Percentiles rank a stretch among this genome's conserved stretches.
These are phyloP conservation scores for Calendula officinalis DNA, from an alignment of 129 eudicot genomes.

Conservation along the genomic window DNA sequence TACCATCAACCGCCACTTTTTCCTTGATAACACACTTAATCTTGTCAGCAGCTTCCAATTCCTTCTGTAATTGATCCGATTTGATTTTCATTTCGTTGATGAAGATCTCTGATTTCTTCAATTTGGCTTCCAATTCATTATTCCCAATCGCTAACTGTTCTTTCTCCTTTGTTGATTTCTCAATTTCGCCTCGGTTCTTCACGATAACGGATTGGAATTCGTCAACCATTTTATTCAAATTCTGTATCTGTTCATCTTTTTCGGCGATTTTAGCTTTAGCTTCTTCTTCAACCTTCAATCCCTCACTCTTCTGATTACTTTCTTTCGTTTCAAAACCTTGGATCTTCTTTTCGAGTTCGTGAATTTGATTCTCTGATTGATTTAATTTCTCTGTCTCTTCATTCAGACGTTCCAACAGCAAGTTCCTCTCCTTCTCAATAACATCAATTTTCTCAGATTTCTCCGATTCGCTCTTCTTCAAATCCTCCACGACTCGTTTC, in stretches of 20 bases:
- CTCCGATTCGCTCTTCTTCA: conserved; percentile 34
- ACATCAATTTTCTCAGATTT: conserved; percentile 37
- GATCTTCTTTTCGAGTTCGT: conserved; percentile 36
- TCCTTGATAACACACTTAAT: conserved; percentile 32
- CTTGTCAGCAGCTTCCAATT: conserved; percentile 24
- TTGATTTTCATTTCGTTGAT: conserved; percentile 32
- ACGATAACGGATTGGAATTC: conserved; percentile 37
- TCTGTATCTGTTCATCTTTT: conserved; percentile 38
- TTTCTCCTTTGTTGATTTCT: conserved; percentile 37
- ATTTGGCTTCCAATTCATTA: conserved; percentile 32
- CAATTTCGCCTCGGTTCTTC: conserved; percentile 28
- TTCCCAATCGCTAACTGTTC: conserved; percentile 45
- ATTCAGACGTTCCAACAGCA: conserved; percentile 40
- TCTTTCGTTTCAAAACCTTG: conserved; percentile 39
- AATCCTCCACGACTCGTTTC: conserved; percentile 37
- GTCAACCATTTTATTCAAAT: conserved; percentile 33
- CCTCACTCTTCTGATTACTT: conserved; percentile 16
- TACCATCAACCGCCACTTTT: conserved; percentile 21
- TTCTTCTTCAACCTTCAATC: conserved; percentile 29
- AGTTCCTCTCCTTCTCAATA: conserved; percentile 46
- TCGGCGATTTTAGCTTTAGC: conserved; percentile 9
- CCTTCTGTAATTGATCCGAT: conserved; percentile 17
- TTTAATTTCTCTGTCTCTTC: conserved; percentile 22
- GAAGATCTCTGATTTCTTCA: conserved; percentile 42
- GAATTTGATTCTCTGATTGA: conserved; percentile 22